Conservation (phyloP, 2,329 filamentous ascomycete genomes). For the Pseudohalonectria lignicola region DNA sequence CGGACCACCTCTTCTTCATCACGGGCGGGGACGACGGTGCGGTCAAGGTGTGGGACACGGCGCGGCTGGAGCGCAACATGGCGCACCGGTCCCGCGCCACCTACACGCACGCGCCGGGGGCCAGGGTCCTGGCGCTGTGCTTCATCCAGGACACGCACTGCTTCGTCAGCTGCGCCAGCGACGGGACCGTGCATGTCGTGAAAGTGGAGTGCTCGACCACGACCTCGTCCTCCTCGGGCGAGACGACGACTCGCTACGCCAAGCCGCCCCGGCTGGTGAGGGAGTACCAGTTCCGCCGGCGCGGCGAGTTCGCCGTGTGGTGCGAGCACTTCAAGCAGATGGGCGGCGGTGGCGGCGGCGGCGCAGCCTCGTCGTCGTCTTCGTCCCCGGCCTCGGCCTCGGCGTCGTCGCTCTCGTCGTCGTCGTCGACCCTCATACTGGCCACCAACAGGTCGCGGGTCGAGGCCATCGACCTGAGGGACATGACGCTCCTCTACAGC, state of each 20-base stretch:
- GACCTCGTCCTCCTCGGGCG: slow-evolving; percentile 25
- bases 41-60: slow-evolving; percentile 89
- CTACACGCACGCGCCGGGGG: slow-evolving; percentile 61
- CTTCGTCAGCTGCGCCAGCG: slow-evolving; percentile 81
- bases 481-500: slow-evolving; percentile 71
- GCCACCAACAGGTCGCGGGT: slow-evolving; percentile 81
- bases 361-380: neutral
- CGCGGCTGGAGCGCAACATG: slow-evolving; percentile 81
- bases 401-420: neutral
- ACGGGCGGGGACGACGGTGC: slow-evolving; percentile 86
- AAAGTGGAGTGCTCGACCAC: slow-evolving; percentile 51
- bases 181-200: slow-evolving; percentile 84
- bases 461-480: slow-evolving; percentile 74
- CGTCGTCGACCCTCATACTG: slow-evolving; percentile 63
- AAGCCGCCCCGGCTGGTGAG: slow-evolving; percentile 60
- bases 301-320: slow-evolving; percentile 74
- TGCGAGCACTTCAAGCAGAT: slow-evolving; percentile 85
- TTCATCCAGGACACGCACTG: slow-evolving; percentile 93
- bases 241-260: slow-evolving; percentile 49
- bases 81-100: slow-evolving; percentile 80
- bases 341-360: slow-evolving; percentile 26
- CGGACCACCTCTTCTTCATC: slow-evolving; percentile 90
- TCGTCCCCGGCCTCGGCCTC: too few relatives aligned
- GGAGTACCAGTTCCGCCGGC: slow-evolving; percentile 61
- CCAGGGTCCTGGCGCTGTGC: slow-evolving; percentile 69